phyloP scores from a whole-genome alignment of 1,284 basidiomycete species.

The Papiliotrema terrestris region DNA sequence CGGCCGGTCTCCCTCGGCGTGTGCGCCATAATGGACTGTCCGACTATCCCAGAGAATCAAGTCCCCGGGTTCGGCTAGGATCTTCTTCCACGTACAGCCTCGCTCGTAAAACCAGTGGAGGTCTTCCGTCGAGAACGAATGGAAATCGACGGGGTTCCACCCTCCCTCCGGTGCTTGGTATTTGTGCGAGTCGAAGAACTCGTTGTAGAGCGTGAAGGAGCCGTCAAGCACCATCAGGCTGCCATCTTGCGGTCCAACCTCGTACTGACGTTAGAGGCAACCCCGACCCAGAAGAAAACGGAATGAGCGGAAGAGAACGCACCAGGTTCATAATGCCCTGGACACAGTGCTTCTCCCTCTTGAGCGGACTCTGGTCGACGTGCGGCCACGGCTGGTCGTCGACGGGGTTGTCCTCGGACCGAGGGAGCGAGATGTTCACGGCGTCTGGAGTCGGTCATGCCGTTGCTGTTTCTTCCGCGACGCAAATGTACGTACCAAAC shows the following conservation, averaged over 20 bases:
- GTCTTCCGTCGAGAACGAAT: constrained; percentile 29
- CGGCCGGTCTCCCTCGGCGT: not conserved
- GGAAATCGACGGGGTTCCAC: constrained; percentile 36
- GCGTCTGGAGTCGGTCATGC: no score
- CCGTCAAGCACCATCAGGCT: constrained; percentile 23
- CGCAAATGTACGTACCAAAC: constrained; percentile 27
- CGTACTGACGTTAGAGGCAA: no score
- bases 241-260: no score
- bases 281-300: no score
- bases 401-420: constrained; percentile 17
- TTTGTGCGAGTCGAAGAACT: constrained; percentile 11
- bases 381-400: constrained; percentile 38
- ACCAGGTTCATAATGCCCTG: constrained; percentile 47
- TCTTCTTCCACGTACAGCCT: constrained; percentile 28
- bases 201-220: constrained; percentile 14
- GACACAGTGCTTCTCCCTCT: constrained; percentile 40
- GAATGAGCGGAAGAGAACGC: no score
- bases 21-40: not conserved
- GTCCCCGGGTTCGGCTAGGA: constrained; percentile 30
- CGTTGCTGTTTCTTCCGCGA: no score
- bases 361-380: constrained; percentile 39
- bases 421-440: constrained; percentile 40
- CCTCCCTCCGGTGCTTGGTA: constrained; percentile 33
- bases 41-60: constrained; percentile 10
- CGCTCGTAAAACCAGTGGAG: constrained; percentile 27